phyloP scores from a whole-genome alignment of 305 asterid genomes.

The Withania somnifera region DNA sequence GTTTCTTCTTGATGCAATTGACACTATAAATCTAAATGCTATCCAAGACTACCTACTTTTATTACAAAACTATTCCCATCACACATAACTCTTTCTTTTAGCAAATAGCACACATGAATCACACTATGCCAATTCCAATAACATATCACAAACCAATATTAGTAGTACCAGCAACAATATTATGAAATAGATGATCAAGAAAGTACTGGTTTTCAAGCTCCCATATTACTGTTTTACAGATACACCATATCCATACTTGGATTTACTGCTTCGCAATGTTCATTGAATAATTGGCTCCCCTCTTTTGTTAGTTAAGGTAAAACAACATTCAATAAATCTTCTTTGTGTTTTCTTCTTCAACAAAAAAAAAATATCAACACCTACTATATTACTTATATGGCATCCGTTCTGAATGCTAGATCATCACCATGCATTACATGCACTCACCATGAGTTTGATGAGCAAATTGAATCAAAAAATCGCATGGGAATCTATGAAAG shows the following conservation, averaged over 20 bases:
- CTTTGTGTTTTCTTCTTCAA: too few species aligned
- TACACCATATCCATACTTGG: conserved; percentile 6
- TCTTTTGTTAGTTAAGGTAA: too few species aligned
- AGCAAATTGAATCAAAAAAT: background rate
- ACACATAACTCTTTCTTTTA: too few species aligned
- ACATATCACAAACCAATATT: background rate
- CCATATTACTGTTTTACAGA: background rate
- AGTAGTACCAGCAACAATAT: background rate
- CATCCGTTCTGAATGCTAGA: conserved; percentile 9
- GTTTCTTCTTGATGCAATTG: too few species aligned
- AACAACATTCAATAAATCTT: too few species aligned
- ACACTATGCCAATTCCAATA: background rate
- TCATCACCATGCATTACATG: background rate
- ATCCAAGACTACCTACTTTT: too few species aligned
- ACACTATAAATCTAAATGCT: too few species aligned
- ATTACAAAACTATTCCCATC: too few species aligned
- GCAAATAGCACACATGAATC: background rate
- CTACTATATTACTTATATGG: conserved; percentile 8
- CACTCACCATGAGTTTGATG: conserved; percentile 1
- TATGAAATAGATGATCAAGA: background rate
- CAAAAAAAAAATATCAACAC: too few species aligned
- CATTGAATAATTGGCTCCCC: too few species aligned
- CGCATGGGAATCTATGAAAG: background rate
- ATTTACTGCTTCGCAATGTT: conserved; percentile 5
- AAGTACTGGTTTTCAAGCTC: background rate